Base-by-base conservation (phyloP, 305 asterid genomes). In the Fraxinus paxiana region DNA sequence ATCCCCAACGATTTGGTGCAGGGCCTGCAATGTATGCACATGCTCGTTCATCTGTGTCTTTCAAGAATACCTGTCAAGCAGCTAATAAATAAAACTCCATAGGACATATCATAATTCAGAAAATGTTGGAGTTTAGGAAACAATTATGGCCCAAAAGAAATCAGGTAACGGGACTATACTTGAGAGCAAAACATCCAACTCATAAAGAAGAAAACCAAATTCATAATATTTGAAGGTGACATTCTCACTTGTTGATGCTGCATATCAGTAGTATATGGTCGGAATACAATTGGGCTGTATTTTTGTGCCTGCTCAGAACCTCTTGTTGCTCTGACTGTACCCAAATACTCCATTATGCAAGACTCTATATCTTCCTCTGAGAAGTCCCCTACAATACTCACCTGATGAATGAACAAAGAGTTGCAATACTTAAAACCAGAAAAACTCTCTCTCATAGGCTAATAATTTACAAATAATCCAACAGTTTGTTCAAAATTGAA, bases 1-100 rank as follows among this genome's bases (percentile, higher is more conserved):
- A 92, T 79, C 99, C 99, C 99, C 99, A 96, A 34, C 99, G 99
- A 83, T 92, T 93, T 76, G 99, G 99, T 65, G 99, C 99, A 82
- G 98, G 98, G 75, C 99, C 99, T 4, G 99, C 98, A 84, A 96
- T 84, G 86, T 94, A 96, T 18, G 99, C 99, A 87, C 99, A 96
- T 77, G 99, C 99, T 83, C 99, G 89, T 90, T 94, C 98, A 87
- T 96, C 99, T 63, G 99, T 96, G 87, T 94, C 99, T 92, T 96
- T 93, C 85, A 96, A 86, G 82, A 91, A 94, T 78, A 96, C 98
- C 98, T 96, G 92, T 35, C 71, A 89, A 80, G 78, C 48, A 88
- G 77, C 79, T 43, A 77, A 67, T 74, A 34, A 77, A 80, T 82
- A 81, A 51, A 63, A 63, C 73, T 80, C 46, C n/a, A 43, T 15